phyloP scores from a whole-genome alignment of 163 green algal species.

The Scenedesmus sp. region DNA sequence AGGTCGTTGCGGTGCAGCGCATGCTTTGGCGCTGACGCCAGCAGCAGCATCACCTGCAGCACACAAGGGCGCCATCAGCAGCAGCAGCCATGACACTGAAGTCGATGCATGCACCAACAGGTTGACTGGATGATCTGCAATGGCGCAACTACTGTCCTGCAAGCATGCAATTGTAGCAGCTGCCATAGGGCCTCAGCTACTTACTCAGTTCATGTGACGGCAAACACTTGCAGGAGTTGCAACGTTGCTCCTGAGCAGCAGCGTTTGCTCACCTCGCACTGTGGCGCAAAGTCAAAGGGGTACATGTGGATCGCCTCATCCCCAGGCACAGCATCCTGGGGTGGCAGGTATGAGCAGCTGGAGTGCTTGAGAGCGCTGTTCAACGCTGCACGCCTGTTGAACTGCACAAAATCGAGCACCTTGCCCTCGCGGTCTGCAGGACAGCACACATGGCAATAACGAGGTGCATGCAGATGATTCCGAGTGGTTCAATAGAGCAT shows the following conservation, averaged over 20 bases:
- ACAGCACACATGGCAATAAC: background rate
- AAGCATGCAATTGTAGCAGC: background rate
- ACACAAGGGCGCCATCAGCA: background rate
- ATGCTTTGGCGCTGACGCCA: conserved; percentile 22
- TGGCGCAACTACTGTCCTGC: background rate
- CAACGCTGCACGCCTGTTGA: conserved; percentile 40
- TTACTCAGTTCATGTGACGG: too few species aligned
- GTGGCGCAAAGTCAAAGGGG: conserved; percentile 47
- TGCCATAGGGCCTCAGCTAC: background rate
- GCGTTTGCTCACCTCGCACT: conserved; percentile 43
- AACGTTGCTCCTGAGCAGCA: background rate
- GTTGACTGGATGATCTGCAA: background rate
- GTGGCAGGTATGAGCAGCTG: conserved; percentile 36
- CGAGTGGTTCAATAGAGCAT: background rate
- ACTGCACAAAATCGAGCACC: conserved; percentile 48
- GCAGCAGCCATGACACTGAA: background rate
- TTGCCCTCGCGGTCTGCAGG: conserved; percentile 40
- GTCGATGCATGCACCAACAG: too few species aligned
- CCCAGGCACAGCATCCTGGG: conserved; percentile 31
- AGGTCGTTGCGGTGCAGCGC: conserved; percentile 39
- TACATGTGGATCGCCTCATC: conserved; percentile 52
- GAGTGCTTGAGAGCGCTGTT: conserved; percentile 42
- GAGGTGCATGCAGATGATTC: background rate
- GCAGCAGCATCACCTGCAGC: conserved; percentile 48
- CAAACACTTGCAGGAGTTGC: background rate